These are phyloP conservation scores for Adansonia gregorii DNA, from an alignment of 441 rosid species.

Conservation along the genomic window DNA sequence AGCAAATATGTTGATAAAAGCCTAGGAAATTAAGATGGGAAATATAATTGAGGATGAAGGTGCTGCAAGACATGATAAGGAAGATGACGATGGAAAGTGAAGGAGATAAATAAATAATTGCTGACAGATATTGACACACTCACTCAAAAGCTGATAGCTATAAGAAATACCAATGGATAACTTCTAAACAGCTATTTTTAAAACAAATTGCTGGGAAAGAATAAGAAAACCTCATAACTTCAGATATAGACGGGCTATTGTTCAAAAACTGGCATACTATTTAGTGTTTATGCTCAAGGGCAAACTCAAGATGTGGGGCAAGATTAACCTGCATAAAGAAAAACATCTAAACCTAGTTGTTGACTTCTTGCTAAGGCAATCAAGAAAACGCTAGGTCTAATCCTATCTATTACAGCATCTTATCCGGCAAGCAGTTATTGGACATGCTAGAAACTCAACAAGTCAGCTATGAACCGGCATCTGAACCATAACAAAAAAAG, in stretches of 20 bases:
- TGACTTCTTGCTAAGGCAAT: conserved; percentile 36
- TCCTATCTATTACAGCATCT: conserved; percentile 29
- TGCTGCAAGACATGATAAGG: conserved; percentile 1
- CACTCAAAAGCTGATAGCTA: background rate
- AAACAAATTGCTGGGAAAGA: background rate
- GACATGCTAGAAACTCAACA: conserved; percentile 16
- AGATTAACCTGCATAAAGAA: conserved; percentile 61
- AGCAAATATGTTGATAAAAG: conserved; percentile 7
- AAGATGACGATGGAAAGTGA: background rate
- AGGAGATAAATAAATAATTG: conserved; percentile 7
- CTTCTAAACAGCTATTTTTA: background rate
- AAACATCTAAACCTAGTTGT: conserved; percentile 55
- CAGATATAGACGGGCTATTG: conserved; percentile 32
- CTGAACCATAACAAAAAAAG: conserved; percentile 19
- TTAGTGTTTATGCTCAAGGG: conserved; percentile 28
- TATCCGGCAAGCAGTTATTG: conserved; percentile 29
- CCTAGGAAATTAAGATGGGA: conserved; percentile 4
- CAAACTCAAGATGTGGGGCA: conserved; percentile 36
- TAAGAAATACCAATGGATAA: background rate
- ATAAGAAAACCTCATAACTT: conserved; percentile 45
- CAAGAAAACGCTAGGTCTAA: conserved; percentile 24
- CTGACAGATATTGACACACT: background rate
- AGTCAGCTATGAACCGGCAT: background rate
- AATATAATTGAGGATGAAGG: conserved; percentile 6
- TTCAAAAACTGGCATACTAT: conserved; percentile 40